Conservation (phyloP, 75 land plant species). For the Chamaecyparis obtusa region DNA sequence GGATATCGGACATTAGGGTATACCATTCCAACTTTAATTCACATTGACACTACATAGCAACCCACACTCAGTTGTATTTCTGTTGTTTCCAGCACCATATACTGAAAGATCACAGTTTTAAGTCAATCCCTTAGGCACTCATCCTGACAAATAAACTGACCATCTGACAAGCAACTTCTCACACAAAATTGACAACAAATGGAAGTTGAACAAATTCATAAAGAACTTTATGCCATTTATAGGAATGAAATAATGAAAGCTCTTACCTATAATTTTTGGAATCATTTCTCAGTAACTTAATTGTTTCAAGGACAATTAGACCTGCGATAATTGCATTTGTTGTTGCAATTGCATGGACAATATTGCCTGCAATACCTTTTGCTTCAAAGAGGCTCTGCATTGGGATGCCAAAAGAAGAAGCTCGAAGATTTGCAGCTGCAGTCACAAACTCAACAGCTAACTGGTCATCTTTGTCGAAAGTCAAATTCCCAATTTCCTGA, state of each 20-base stretch:
- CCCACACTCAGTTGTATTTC: not conserved
- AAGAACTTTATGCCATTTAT: not conserved
- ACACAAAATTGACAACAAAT: not conserved
- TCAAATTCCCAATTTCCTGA: conserved; percentile 87
- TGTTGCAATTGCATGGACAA: conserved; percentile 99
- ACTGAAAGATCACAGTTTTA: not conserved
- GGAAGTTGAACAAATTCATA: not conserved
- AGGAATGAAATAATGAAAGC: conserved; percentile 2
- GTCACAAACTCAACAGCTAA: conserved; percentile 98
- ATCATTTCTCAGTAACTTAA: conserved; percentile 76
- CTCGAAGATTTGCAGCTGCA: conserved; percentile 96
- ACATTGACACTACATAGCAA: not conserved
- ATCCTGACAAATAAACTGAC: not conserved
- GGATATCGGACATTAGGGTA: not conserved
- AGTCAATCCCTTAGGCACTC: not conserved
- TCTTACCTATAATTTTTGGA: conserved; percentile 57
- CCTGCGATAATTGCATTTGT: conserved; percentile 99
- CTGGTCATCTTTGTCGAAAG: conserved; percentile 98
- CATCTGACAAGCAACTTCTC: not conserved
- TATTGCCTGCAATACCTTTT: conserved; percentile 99
- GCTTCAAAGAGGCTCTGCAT: conserved; percentile 95
- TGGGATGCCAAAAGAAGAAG: conserved; percentile 94
- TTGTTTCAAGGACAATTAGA: conserved; percentile 92
- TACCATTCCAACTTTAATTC: not conserved
- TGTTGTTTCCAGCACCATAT: no score